Percentiles rank a stretch among this genome's conserved stretches.
Evolutionary conservation across 2,329 filamentous ascomycete genomes (phyloP).

Genomic region (Hymenoscyphus linearis): DNA sequence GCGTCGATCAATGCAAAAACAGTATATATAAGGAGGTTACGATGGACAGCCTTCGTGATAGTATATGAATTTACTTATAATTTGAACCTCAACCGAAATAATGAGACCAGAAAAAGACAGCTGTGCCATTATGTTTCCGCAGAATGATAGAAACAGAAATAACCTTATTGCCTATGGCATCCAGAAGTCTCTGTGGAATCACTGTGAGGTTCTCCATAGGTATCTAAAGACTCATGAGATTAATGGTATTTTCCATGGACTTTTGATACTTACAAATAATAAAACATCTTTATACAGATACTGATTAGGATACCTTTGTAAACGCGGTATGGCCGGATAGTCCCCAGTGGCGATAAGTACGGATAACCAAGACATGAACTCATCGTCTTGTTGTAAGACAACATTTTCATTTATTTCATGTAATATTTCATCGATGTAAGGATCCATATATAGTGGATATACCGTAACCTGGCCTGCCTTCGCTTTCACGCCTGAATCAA

Average conservation of each 20-base stretch:
- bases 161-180: background rate
- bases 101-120: background rate
- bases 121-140: background rate
- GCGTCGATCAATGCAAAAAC: no score
- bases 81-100: no score
- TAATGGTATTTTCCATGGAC: background rate
- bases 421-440: background rate
- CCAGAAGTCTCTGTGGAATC: background rate
- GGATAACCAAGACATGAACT: background rate
- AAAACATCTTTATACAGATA: background rate
- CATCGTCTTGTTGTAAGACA: background rate
- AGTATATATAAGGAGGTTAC: no score
- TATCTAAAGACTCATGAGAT: background rate
- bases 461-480: background rate
- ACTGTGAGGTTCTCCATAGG: background rate
- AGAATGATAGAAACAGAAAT: background rate
- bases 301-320: background rate
- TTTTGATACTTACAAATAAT: background rate
- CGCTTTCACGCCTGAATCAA: no score
- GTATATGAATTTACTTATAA: no score
- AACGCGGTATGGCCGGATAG: background rate
- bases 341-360: background rate
- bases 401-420: background rate
- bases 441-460: background rate
- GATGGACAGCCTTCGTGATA: no score